Evolutionary conservation across 257 asterid genomes (phyloP), one percentile per base, ranked within the genome.

Genomic region (Penstemon newberryi): DNA sequence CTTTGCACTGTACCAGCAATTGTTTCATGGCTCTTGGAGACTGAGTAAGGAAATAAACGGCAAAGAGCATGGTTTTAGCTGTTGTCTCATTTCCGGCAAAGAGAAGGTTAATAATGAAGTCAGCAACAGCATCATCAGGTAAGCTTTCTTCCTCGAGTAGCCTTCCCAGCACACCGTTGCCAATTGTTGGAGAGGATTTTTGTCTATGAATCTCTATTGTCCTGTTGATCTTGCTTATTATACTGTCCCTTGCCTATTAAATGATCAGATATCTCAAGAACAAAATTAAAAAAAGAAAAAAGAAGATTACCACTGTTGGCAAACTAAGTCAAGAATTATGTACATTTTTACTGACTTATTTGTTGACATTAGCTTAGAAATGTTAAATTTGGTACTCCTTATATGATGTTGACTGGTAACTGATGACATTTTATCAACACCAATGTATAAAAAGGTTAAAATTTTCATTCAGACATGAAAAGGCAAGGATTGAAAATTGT

Each of bases 71-170:
- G 70, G 96, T 92, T 77, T 92, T 89, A 62, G 98, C 88, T 0
- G 98, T 89, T 4, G 98, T 92, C 70, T 92, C 98, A 53, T 89
- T 92, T 33, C 96, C 98, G n/a, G 98, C 98, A 53, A 92, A 92
- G 60, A 92, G 85, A 70, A 89, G 96, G 77, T 89, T 92, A 69
- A 92, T 89, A 8, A 89, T 87, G 72, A 92, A 89, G 84, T 92
- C 96, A 8, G 92, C 95, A 47, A 87, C 84, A 38, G 83, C 86
- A 19, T 84, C 88, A 72, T 92, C 96, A n/a, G 95, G 87, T 75
- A 92, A 61, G 88, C 85, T 84, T 73, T 89, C 89, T 80, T 89
- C 98, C 65, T 89, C 92, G 36, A 87, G 71, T 60, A 92, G 65
- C 85, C 96, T 83, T 76, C 81, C 79, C 44, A 92, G 80, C 66